Percentiles rank a stretch among this genome's conserved stretches.
Evolutionary conservation across 2,329 filamentous ascomycete species (phyloP).

Genomic region (Setomelanomma holmii): DNA sequence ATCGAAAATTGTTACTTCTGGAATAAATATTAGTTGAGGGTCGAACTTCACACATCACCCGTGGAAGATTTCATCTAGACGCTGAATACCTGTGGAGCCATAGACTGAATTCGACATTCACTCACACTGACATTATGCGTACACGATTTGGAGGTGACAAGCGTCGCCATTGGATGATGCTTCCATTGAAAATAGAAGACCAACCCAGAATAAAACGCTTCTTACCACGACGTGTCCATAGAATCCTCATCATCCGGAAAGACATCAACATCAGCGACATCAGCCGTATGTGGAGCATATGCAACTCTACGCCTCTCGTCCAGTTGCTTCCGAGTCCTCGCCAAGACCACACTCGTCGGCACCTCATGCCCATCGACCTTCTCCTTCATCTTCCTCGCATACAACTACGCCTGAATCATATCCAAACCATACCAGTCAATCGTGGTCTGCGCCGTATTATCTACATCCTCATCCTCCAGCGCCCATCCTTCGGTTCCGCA

Average conservation of each 20-base stretch:
- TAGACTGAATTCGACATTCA: no score
- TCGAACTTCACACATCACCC: neutral
- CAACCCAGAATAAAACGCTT: neutral
- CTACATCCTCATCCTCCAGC: neutral
- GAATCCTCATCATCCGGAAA: neutral
- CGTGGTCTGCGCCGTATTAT: neutral
- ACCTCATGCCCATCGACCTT: neutral
- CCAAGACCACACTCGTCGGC: neutral
- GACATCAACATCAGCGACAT: neutral
- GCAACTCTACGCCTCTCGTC: neutral
- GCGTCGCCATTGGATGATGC: neutral
- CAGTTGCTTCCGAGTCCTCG: neutral
- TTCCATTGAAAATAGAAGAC: neutral
- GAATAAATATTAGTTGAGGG: neutral
- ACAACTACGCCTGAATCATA: constrained; percentile 4
- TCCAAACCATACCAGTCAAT: constrained; percentile 8
- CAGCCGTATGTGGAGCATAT: neutral
- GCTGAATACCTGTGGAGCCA: no score
- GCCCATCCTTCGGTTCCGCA: constrained; percentile 1
- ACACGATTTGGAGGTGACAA: neutral
- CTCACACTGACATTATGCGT: no score
- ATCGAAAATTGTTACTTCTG: neutral
- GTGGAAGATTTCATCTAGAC: no score
- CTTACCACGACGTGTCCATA: neutral
- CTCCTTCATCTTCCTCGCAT: neutral